These are phyloP conservation scores for Rhizopus sp. DNA, from an alignment of 371 early-diverging fungal genomes.

Conservation along the genomic window DNA sequence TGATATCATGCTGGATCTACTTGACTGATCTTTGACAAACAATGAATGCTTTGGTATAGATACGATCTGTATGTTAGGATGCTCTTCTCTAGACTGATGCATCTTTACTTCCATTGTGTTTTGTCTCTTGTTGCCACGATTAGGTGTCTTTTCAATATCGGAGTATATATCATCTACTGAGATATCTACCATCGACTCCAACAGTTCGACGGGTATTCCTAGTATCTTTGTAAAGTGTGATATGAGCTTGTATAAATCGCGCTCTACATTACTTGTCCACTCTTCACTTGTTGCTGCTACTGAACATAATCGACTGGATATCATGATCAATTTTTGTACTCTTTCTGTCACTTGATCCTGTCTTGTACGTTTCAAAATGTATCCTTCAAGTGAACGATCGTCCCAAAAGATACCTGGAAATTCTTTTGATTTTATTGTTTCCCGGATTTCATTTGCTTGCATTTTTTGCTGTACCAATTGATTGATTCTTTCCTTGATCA, in stretches of 20 bases:
- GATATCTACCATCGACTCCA: conserved; percentile 20
- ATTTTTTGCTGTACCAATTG: conserved; percentile 41
- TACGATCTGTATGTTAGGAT: conserved; percentile 1
- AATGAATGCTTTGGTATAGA: not conserved
- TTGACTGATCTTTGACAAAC: too few species aligned
- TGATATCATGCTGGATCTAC: too few species aligned
- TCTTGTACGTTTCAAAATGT: conserved; percentile 50
- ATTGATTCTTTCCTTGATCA: conserved; percentile 45
- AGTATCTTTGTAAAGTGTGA: conserved; percentile 21
- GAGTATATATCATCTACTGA: conserved; percentile 16
- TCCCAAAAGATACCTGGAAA: conserved; percentile 64
- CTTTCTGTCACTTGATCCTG: conserved; percentile 48
- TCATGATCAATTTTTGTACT: conserved; percentile 41
- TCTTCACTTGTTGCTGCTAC: conserved; percentile 47
- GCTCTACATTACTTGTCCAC: conserved; percentile 39
- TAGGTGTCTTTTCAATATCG: conserved; percentile 12
- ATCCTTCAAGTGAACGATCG: conserved; percentile 61
- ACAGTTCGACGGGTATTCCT: conserved; percentile 5
- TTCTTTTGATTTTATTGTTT: conserved; percentile 42
- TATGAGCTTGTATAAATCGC: conserved; percentile 37
- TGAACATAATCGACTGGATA: conserved; percentile 42
- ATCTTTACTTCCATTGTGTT: not conserved
- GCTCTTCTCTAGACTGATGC: not conserved
- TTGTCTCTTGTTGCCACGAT: not conserved
- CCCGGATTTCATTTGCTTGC: conserved; percentile 43